Percentiles rank a stretch among this genome's conserved stretches.
These are phyloP conservation scores for Haplosporangium sp. DNA, from an alignment of 371 early-diverging fungal genomes.

Conservation along the genomic window DNA sequence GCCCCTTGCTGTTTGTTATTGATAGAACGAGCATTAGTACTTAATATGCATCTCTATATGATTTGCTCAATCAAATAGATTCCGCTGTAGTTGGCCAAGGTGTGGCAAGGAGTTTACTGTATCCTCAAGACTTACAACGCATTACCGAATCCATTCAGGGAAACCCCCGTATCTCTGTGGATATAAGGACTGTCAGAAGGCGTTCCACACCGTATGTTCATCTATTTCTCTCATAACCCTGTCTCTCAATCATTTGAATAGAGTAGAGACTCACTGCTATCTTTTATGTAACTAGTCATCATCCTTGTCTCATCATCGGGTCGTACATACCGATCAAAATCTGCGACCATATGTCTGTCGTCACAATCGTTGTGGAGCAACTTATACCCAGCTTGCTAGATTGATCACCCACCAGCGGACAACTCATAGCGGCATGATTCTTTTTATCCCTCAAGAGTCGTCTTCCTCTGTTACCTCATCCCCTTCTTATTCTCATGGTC, in stretches of 20 bases:
- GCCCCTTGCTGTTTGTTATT: background rate
- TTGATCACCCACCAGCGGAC: slow-evolving; percentile 54
- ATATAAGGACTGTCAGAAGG: slow-evolving; percentile 55
- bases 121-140: slow-evolving; percentile 51
- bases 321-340: slow-evolving; percentile 53
- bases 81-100: slow-evolving; percentile 54
- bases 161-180: slow-evolving; percentile 55
- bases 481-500: slow-evolving; percentile 9
- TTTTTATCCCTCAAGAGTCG: slow-evolving; percentile 52
- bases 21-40: background rate
- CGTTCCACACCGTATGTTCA: slow-evolving; percentile 46
- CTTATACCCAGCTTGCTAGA: slow-evolving; percentile 55
- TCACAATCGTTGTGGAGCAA: slow-evolving; percentile 56
- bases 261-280: background rate
- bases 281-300: slow-evolving; percentile 33
- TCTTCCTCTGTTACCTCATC: slow-evolving; percentile 26
- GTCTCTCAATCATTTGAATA: background rate
- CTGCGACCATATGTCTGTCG: slow-evolving; percentile 53
- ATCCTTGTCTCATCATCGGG: slow-evolving; percentile 54
- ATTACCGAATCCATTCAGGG: slow-evolving; percentile 50
- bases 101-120: slow-evolving; percentile 55
- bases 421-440: slow-evolving; percentile 54
- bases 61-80: slow-evolving; percentile 14
- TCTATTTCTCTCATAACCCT: background rate
- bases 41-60: background rate